Evolutionary conservation across 495 filamentous ascomycete genomes (phyloP), one percentile per base, ranked within the genome.

Genomic region (Bacidia rubella): DNA sequence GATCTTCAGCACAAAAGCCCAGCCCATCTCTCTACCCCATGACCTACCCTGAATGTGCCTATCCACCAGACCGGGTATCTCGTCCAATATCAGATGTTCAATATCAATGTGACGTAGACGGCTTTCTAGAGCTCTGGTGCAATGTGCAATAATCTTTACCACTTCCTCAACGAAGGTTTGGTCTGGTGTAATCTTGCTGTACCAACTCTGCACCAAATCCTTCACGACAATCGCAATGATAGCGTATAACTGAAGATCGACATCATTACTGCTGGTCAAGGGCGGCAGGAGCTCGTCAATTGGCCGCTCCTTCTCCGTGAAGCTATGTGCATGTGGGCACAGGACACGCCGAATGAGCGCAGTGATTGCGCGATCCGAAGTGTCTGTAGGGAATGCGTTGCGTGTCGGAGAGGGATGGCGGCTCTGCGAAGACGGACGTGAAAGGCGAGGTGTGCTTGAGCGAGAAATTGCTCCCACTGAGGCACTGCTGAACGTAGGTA

Each of bases 151-250:
- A 49, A 95, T 80, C 61, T 82, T 81, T 27, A 97, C 73, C 41
- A 95, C 77, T 67, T 96, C 93, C 59, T 83, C 79, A 48, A 90
- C 81, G 57, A 98, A 86, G 1, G 76, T 72, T 53, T 88, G 83
- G 64, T 98, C 93, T 2, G 88, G 77, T 1, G 90, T 97, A 63
- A 98, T 87, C 61, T 84, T 87, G 44, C 73, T 74, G 68, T 98
- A 98, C 92, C 92, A 98, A 51, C 80, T 83, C 53, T 87, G 80
- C 20, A 97, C 84, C 64, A 86, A 88, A 56, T 95, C 90, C 60
- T 83, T 78, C 47, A 94, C 75, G 55, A 97, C 79, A 51, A 95
- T 81, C 29, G 92, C 83, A 50, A 98, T 75, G 23, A 97, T 73
- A 11, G 87, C 92, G 62, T 96, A 98, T 25, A 98, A 75, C 64